Conservation (phyloP, 2,329 filamentous ascomycete species). For the Colletotrichum sp. region DNA sequence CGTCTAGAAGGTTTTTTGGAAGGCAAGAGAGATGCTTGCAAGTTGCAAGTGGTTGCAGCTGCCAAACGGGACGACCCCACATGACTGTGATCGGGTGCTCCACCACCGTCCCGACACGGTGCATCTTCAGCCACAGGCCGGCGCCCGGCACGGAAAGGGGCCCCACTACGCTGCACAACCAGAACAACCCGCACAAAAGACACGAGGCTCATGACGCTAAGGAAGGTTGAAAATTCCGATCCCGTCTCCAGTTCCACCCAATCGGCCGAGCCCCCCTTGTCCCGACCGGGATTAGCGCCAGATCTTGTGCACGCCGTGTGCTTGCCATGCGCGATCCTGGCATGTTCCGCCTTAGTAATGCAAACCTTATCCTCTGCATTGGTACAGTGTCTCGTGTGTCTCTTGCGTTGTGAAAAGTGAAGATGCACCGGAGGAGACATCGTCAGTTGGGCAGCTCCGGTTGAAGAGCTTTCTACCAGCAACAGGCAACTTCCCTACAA, state of each 20-base stretch:
- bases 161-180: neutral
- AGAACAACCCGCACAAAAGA: conserved; percentile 13
- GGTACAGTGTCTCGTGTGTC: conserved; percentile 4
- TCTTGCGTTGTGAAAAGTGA: neutral
- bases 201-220: conserved; percentile 15
- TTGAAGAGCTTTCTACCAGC: neutral
- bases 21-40: neutral
- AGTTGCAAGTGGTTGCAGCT: conserved; percentile 17
- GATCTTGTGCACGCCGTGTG: conserved; percentile 19
- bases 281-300: conserved; percentile 1
- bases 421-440: neutral
- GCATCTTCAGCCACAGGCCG: conserved; percentile 1
- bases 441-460: neutral
- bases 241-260: conserved; percentile 11
- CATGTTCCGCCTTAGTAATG: conserved; percentile 19
- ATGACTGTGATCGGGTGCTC: neutral
- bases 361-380: conserved; percentile 22
- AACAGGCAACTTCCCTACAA: conserved; percentile 12
- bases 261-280: neutral
- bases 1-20: conserved; percentile 6
- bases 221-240: conserved; percentile 13
- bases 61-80: neutral
- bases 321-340: conserved; percentile 5
- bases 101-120: neutral
- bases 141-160: neutral